These are phyloP conservation scores for Trichophaea hybrida DNA, from an alignment of 2,329 filamentous ascomycete genomes.

Conservation along the genomic window DNA sequence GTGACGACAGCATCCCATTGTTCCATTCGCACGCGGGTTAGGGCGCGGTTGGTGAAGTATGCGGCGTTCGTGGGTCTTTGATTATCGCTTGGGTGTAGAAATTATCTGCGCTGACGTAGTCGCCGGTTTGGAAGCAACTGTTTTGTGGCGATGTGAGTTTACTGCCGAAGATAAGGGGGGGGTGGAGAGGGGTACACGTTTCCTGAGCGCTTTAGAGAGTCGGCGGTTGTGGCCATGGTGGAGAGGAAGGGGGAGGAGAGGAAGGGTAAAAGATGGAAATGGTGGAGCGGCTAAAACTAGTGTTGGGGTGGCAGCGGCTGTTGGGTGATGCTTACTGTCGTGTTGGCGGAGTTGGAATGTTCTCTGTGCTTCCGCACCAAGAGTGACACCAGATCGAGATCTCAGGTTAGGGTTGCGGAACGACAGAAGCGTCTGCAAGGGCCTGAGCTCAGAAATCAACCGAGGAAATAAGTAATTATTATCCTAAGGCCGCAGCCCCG, in stretches of 20 bases:
- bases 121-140: constrained; percentile 47
- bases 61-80: constrained; percentile 56
- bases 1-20: constrained; percentile 60
- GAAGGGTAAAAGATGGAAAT: not conserved
- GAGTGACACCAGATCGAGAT: no score
- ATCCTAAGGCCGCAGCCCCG: no score
- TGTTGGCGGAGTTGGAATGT: not conserved
- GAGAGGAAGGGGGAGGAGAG: not conserved
- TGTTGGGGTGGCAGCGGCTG: not conserved
- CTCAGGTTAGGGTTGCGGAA: no score
- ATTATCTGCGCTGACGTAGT: constrained; percentile 51
- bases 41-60: constrained; percentile 79
- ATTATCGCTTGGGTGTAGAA: constrained; percentile 68
- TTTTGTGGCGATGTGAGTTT: constrained; percentile 34
- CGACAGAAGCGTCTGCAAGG: no score
- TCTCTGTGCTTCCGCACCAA: not conserved
- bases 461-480: no score
- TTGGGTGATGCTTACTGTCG: not conserved
- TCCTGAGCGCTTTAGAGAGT: not conserved
- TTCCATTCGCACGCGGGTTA: constrained; percentile 60
- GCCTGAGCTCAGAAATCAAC: no score
- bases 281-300: not conserved
- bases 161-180: not conserved
- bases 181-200: constrained; percentile 1
- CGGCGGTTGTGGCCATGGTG: not conserved